A percentile compares a stretch with the other conserved stretches of the same genome.
phyloP scores from a whole-genome alignment of 2,329 filamentous ascomycete species.

The Colletotrichum ledebouriae region DNA sequence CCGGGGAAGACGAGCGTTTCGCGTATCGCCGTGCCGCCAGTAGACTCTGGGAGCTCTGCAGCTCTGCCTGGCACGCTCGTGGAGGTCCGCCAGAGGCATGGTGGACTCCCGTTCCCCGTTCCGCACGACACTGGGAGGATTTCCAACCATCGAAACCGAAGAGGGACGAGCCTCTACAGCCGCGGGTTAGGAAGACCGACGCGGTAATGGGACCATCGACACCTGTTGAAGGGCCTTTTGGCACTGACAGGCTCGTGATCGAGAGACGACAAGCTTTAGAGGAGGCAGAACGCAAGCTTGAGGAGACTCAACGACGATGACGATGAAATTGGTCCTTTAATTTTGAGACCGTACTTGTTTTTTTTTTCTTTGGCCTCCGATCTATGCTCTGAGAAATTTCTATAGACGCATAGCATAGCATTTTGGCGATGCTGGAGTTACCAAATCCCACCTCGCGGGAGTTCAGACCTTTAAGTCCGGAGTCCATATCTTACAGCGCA shows the following conservation, averaged over 20 bases:
- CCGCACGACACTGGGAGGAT: slow-evolving; percentile 77
- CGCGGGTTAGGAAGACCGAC: slow-evolving; percentile 18
- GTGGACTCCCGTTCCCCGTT: slow-evolving; percentile 76
- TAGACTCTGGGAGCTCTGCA: slow-evolving; percentile 87
- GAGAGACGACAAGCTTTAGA: slow-evolving; percentile 55
- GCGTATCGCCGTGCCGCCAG: slow-evolving; percentile 83
- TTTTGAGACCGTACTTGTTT: neutral
- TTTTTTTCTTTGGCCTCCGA: neutral
- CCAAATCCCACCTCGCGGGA: slow-evolving; percentile 3
- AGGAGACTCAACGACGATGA: slow-evolving; percentile 15
- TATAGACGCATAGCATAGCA: slow-evolving; percentile 37
- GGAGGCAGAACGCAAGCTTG: slow-evolving; percentile 41
- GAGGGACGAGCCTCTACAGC: slow-evolving; percentile 17
- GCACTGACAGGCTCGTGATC: slow-evolving; percentile 46
- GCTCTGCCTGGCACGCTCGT: slow-evolving; percentile 77
- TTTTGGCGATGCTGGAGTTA: slow-evolving; percentile 34
- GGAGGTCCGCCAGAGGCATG: slow-evolving; percentile 56
- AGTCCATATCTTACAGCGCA: slow-evolving; percentile 17
- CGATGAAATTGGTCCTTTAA: neutral
- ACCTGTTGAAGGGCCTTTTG: slow-evolving; percentile 55
- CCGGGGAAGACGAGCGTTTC: slow-evolving; percentile 85
- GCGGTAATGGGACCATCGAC: slow-evolving; percentile 40
- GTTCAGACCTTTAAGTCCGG: slow-evolving; percentile 32
- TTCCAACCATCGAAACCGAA: slow-evolving; percentile 34
- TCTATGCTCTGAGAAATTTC: slow-evolving; percentile 7